Percentiles rank a stretch among this genome's conserved stretches.
Evolutionary conservation across 2,329 filamentous ascomycete species (phyloP).

Genomic region (Diaporthe capsici): DNA sequence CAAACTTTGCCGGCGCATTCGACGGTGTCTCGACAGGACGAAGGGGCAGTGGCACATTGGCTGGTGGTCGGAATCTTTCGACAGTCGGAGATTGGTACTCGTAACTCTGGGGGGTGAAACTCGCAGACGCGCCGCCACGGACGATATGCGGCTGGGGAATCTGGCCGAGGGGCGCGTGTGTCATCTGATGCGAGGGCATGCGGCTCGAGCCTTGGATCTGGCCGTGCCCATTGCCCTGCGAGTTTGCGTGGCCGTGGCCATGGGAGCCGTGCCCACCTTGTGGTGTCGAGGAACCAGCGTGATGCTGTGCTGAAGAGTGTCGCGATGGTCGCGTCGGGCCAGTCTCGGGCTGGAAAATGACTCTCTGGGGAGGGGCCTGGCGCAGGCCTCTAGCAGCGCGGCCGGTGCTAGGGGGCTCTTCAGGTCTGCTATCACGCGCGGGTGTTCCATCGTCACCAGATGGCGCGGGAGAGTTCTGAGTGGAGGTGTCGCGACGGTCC

Average conservation of each 20-base stretch:
- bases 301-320: conserved; percentile 65
- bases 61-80: conserved; percentile 79
- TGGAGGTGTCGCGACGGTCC: conserved; percentile 64
- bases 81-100: conserved; percentile 73
- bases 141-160: conserved; percentile 47
- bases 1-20: conserved; percentile 79
- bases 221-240: conserved; percentile 37
- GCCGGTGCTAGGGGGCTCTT: conserved; percentile 66
- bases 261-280: conserved; percentile 46
- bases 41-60: conserved; percentile 73
- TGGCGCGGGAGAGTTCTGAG: conserved; percentile 69
- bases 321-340: conserved; percentile 74
- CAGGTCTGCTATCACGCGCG: conserved; percentile 64
- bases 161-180: conserved; percentile 45
- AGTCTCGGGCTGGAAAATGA: conserved; percentile 88
- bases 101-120: conserved; percentile 67
- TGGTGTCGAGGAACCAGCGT: conserved; percentile 47
- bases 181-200: conserved; percentile 37
- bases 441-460: conserved; percentile 74
- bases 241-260: conserved; percentile 48
- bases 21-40: conserved; percentile 82
- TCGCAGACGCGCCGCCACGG: conserved; percentile 59
- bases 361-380: conserved; percentile 86
- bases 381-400: conserved; percentile 77
- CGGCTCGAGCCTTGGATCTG: conserved; percentile 35